Percentiles rank a stretch among this genome's conserved stretches.
Evolutionary conservation across 768 basidiomycete species (phyloP).

Genomic region (Mycena indigotica): DNA sequence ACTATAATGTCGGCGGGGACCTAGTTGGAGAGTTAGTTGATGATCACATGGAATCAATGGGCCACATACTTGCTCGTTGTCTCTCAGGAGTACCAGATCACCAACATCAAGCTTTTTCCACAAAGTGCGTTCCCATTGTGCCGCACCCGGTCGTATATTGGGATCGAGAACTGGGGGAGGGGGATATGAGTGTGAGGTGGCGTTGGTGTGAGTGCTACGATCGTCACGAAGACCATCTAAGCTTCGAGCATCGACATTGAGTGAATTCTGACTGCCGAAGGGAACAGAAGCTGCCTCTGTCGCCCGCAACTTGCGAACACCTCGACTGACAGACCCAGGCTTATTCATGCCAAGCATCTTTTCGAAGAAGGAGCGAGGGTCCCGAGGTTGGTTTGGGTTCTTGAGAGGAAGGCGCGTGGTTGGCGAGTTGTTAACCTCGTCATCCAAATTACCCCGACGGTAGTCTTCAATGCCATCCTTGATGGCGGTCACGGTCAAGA

Average conservation of each 20-base stretch:
- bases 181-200: slow-evolving; percentile 59
- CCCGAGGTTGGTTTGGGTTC: slow-evolving; percentile 85
- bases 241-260: slow-evolving; percentile 36
- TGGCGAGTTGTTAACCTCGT: slow-evolving; percentile 93
- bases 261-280: slow-evolving; percentile 64
- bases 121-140: slow-evolving; percentile 91
- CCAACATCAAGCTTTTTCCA: slow-evolving; percentile 99
- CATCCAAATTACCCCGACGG: slow-evolving; percentile 83
- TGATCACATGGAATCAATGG: not conserved
- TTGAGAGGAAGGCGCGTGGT: slow-evolving; percentile 82
- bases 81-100: slow-evolving; percentile 87
- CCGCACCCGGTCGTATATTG: slow-evolving; percentile 61
- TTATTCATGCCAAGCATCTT: slow-evolving; percentile 67
- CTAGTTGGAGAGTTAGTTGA: no score
- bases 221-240: slow-evolving; percentile 46
- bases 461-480: slow-evolving; percentile 98
- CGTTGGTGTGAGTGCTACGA: slow-evolving; percentile 39
- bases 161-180: slow-evolving; percentile 80
- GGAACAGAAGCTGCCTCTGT: slow-evolving; percentile 65
- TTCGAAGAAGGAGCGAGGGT: slow-evolving; percentile 76
- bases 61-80: slow-evolving; percentile 72
- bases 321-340: slow-evolving; percentile 79
- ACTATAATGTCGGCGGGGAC: slow-evolving; percentile 96
- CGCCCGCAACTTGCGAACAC: slow-evolving; percentile 83
- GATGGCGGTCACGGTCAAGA: slow-evolving; percentile 85